A percentile compares a stretch with the other conserved stretches of the same genome.
These are phyloP conservation scores for Macrolepiota dolichaula DNA, from an alignment of 768 basidiomycete genomes.

Conservation along the genomic window DNA sequence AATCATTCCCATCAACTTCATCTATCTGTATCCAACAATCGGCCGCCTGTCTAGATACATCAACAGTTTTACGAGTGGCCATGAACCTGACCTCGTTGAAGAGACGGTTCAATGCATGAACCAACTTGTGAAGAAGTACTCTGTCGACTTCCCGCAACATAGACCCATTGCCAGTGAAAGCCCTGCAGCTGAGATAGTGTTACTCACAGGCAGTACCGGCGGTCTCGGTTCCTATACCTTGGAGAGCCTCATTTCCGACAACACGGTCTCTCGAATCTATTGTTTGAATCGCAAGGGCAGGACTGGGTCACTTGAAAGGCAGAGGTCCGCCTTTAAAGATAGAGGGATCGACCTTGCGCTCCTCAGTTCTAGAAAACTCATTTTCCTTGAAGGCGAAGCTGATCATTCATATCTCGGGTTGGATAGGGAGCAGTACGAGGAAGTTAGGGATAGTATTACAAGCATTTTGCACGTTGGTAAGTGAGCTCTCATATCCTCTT, in stretches of 20 bases:
- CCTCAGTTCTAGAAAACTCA: conserved; percentile 27
- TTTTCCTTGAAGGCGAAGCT: conserved; percentile 34
- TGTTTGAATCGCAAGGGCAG: conserved; percentile 28
- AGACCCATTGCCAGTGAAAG: not conserved
- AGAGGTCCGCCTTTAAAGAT: conserved; percentile 18
- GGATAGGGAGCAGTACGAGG: conserved; percentile 18
- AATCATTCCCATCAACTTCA: conserved; percentile 15
- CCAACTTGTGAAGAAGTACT: conserved; percentile 23
- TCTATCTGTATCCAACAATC: conserved; percentile 19
- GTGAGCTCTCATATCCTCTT: not conserved
- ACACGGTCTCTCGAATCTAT: conserved; percentile 25
- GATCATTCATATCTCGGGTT: conserved; percentile 27
- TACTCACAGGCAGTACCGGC: conserved; percentile 36
- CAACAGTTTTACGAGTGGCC: conserved; percentile 1
- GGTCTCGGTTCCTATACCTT: conserved; percentile 31
- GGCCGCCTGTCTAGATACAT: conserved; percentile 12
- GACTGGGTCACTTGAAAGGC: conserved; percentile 15
- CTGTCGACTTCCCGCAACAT: conserved; percentile 13
- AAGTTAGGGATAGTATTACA: conserved; percentile 28
- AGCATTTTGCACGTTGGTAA: conserved; percentile 36
- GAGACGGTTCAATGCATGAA: conserved; percentile 17
- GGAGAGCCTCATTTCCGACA: conserved; percentile 22
- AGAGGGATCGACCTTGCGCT: conserved; percentile 25
- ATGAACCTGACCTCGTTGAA: not conserved
- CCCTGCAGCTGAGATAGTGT: conserved; percentile 19